Percentiles rank a stretch among this genome's conserved stretches.
These are phyloP conservation scores for Thamnidium elegans DNA, from an alignment of 192 early-diverging fungal species.

Conservation along the genomic window DNA sequence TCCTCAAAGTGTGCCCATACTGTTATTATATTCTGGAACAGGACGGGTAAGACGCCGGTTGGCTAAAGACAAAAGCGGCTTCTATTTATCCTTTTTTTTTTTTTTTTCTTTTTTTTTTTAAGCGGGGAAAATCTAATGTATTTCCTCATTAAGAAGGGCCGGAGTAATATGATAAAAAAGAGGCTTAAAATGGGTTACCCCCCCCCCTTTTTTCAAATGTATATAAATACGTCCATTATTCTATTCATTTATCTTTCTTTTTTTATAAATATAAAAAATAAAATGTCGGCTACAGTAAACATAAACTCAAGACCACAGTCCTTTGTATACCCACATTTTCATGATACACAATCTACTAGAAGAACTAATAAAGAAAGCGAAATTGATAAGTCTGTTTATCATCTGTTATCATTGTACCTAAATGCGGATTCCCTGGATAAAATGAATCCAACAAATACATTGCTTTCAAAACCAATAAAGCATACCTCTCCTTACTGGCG, in stretches of 20 bases:
- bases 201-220: too few species aligned
- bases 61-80: too few species aligned
- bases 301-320: conserved; percentile 9
- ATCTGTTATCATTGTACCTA: background rate
- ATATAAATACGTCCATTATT: conserved; percentile 1
- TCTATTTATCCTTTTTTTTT: too few species aligned
- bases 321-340: conserved; percentile 15
- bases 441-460: background rate
- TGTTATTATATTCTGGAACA: too few species aligned
- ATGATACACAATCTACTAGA: conserved; percentile 7
- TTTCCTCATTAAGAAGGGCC: too few species aligned
- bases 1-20: too few species aligned
- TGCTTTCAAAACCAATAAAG: background rate
- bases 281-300: conserved; percentile 7
- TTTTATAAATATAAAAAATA: background rate
- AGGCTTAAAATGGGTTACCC: too few species aligned
- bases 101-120: too few species aligned
- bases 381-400: conserved; percentile 3
- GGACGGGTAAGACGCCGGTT: too few species aligned
- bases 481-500: background rate
- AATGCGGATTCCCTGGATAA: too few species aligned
- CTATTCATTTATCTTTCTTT: background rate
- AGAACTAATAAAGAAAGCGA: conserved; percentile 12
- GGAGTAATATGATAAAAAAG: too few species aligned
- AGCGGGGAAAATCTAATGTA: too few species aligned